A percentile compares a stretch with the other conserved stretches of the same genome.
These are phyloP conservation scores for Ceratocystis colombiana DNA, from an alignment of 2,329 filamentous ascomycete genomes.

Conservation along the genomic window DNA sequence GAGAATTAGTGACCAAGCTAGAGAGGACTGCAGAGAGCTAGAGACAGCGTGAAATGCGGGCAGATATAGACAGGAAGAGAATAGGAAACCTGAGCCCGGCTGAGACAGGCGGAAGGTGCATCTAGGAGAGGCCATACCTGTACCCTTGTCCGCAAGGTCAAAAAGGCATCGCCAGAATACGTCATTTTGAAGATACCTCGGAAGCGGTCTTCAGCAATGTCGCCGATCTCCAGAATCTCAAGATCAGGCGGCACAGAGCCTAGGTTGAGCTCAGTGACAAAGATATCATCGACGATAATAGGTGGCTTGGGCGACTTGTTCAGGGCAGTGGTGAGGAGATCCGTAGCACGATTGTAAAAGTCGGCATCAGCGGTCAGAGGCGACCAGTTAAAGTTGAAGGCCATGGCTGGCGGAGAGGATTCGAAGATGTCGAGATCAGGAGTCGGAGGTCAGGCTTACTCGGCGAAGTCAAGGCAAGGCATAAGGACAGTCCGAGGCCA, in stretches of 20 bases:
- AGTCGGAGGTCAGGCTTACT: background rate
- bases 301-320: slow-evolving; percentile 98
- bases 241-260: slow-evolving; percentile 88
- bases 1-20: background rate
- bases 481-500: background rate
- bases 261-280: slow-evolving; percentile 94
- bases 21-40: background rate
- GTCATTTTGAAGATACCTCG: slow-evolving; percentile 99
- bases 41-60: background rate
- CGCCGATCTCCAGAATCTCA: slow-evolving; percentile 95
- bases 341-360: slow-evolving; percentile 81
- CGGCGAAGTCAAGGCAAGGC: background rate
- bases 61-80: background rate
- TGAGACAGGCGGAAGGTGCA: background rate
- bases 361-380: slow-evolving; percentile 89
- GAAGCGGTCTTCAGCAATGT: slow-evolving; percentile 93
- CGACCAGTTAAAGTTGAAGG: slow-evolving; percentile 99
- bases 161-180: slow-evolving; percentile 87
- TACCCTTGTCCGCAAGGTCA: slow-evolving; percentile 90
- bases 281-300: slow-evolving; percentile 98
- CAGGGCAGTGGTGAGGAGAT: slow-evolving; percentile 85
- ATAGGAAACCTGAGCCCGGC: background rate
- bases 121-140: slow-evolving; percentile 49
- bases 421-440: background rate
- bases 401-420: slow-evolving; percentile 49